phyloP scores from a whole-genome alignment of 2,329 filamentous ascomycete species.

The Moelleriella libera region DNA sequence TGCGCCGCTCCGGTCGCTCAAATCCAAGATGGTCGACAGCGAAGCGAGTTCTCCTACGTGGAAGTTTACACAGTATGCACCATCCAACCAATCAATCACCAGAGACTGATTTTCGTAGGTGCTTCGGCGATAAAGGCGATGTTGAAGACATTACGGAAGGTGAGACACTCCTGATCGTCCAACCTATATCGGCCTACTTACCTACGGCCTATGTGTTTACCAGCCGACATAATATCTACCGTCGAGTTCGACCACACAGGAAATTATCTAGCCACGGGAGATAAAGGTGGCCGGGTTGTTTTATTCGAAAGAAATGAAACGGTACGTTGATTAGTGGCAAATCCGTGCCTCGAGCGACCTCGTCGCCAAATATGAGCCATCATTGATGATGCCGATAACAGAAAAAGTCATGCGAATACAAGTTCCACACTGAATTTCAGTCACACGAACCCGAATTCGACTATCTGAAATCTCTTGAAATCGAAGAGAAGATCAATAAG shows the following conservation, averaged over 20 bases:
- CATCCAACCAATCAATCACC: background rate
- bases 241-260: constrained; percentile 85
- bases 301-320: constrained; percentile 92
- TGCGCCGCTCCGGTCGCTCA: constrained; percentile 8
- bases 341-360: background rate
- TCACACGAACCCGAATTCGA: constrained; percentile 99
- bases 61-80: constrained; percentile 97
- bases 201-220: constrained; percentile 9
- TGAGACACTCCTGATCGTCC: constrained; percentile 20
- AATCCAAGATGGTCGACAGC: constrained; percentile 82
- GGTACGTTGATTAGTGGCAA: constrained; percentile 33
- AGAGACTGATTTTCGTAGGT: constrained; percentile 39
- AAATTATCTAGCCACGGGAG: constrained; percentile 80
- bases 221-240: constrained; percentile 83
- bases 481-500: constrained; percentile 99
- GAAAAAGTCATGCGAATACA: constrained; percentile 99
- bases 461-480: constrained; percentile 97
- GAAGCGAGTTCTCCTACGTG: constrained; percentile 90
- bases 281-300: constrained; percentile 76
- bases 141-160: constrained; percentile 98
- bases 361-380: background rate
- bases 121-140: constrained; percentile 98
- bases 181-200: constrained; percentile 5
- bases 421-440: constrained; percentile 99
- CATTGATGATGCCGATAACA: constrained; percentile 20